Conservation (phyloP, 345 rosid genomes). For the Rhizophora mangle region DNA sequence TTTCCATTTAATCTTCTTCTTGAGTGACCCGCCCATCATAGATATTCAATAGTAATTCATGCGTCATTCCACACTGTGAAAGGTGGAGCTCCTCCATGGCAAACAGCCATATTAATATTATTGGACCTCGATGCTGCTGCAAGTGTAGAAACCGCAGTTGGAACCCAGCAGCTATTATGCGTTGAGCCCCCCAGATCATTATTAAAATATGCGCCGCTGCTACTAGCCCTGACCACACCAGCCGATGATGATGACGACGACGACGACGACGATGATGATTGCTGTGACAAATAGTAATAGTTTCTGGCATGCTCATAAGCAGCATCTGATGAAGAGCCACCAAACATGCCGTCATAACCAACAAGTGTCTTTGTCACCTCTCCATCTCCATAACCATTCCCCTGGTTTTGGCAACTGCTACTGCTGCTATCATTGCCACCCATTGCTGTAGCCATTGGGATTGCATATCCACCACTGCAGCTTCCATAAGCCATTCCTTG, state of each 20-base stretch:
- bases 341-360: constrained; percentile 26
- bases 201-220: constrained; percentile 2
- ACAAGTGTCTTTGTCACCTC: constrained; percentile 20
- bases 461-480: constrained; percentile 23
- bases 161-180: constrained; percentile 45
- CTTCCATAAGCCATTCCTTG: constrained; percentile 22
- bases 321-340: constrained; percentile 29
- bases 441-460: constrained; percentile 37
- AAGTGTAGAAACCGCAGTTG: constrained; percentile 38
- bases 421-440: constrained; percentile 19
- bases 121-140: constrained; percentile 32
- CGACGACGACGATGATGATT: constrained; percentile 5
- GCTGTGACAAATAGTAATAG: constrained; percentile 43
- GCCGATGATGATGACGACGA: background rate
- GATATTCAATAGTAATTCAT: constrained; percentile 9
- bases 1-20: background rate
- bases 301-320: constrained; percentile 39
- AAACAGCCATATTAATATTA: constrained; percentile 36
- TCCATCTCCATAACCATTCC: constrained; percentile 29
- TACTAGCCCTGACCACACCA: constrained; percentile 15
- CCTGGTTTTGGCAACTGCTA: constrained; percentile 19
- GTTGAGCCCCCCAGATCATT: constrained; percentile 24
- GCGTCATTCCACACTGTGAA: constrained; percentile 62
- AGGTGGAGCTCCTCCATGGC: constrained; percentile 49
- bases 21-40: background rate